Evolutionary conservation across 179 eudicot genomes (phyloP).

Genomic region (Drosera spatulata): DNA sequence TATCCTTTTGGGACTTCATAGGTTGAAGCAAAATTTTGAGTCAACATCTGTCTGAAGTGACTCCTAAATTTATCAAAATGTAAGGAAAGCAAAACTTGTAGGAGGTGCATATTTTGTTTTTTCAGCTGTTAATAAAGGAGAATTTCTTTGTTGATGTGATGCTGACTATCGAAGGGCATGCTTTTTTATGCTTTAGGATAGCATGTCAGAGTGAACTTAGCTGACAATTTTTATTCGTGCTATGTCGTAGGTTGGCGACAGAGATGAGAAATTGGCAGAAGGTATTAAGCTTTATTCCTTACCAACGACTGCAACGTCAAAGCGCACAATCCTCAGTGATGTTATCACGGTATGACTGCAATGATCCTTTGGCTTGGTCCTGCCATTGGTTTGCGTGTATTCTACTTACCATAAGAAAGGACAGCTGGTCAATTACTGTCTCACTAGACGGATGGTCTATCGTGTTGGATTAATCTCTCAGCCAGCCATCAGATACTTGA

Average conservation of each 20-base stretch:
- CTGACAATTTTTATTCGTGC: neutral
- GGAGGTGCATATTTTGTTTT: neutral
- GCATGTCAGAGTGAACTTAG: neutral
- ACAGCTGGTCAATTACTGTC: too few species aligned
- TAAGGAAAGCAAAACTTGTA: too few species aligned
- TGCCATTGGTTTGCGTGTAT: neutral
- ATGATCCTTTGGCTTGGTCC: neutral
- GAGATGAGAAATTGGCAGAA: conserved; percentile 88
- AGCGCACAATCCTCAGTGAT: conserved; percentile 78
- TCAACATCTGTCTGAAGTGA: too few species aligned
- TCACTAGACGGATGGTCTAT: too few species aligned
- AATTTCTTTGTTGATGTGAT: neutral
- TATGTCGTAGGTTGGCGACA: conserved; percentile 69
- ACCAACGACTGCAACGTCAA: conserved; percentile 52
- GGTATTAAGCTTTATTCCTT: conserved; percentile 82
- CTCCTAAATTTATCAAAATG: too few species aligned
- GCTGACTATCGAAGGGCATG: neutral
- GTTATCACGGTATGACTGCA: conserved; percentile 56
- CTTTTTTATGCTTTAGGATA: neutral
- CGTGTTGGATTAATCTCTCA: too few species aligned
- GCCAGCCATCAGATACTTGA: too few species aligned
- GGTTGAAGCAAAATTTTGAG: too few species aligned
- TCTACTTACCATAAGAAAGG: neutral
- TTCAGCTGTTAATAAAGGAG: neutral
- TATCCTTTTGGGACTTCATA: too few species aligned